Evolutionary conservation across 179 eudicot species (phyloP).

Genomic region (Kewa caespitosa): DNA sequence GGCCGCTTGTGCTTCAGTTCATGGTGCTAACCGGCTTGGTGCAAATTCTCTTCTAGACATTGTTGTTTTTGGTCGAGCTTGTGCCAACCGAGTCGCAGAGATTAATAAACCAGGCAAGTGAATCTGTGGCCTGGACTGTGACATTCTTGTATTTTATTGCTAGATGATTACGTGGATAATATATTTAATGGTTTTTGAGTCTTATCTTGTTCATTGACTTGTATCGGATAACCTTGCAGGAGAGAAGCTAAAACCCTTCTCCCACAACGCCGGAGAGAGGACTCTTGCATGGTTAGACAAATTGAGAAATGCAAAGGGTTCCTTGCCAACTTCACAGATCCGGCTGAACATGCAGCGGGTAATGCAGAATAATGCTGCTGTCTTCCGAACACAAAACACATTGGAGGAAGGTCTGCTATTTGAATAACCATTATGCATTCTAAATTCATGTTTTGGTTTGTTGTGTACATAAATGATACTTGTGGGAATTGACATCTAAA

Average conservation of each 20-base stretch:
- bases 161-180: not conserved
- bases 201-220: not conserved
- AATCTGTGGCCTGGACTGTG: not conserved
- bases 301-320: conserved; percentile 82
- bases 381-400: conserved; percentile 89
- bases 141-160: not conserved
- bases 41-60: conserved; percentile 98
- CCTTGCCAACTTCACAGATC: conserved; percentile 80
- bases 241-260: conserved; percentile 75
- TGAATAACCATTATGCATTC: not conserved
- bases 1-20: conserved; percentile 99
- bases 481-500: not conserved
- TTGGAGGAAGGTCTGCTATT: conserved; percentile 80
- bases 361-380: conserved; percentile 98
- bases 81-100: conserved; percentile 97
- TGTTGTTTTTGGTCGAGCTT: conserved; percentile 99
- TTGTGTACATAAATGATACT: not conserved
- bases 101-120: conserved; percentile 72
- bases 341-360: conserved; percentile 93
- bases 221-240: conserved; percentile 46
- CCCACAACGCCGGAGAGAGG: conserved; percentile 84
- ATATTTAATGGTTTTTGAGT: not conserved
- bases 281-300: conserved; percentile 92
- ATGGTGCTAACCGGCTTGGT: conserved; percentile 98
- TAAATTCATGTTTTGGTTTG: not conserved